Base-by-base conservation (phyloP, 148 eudicot genomes). In the Pouteria glomerata region DNA sequence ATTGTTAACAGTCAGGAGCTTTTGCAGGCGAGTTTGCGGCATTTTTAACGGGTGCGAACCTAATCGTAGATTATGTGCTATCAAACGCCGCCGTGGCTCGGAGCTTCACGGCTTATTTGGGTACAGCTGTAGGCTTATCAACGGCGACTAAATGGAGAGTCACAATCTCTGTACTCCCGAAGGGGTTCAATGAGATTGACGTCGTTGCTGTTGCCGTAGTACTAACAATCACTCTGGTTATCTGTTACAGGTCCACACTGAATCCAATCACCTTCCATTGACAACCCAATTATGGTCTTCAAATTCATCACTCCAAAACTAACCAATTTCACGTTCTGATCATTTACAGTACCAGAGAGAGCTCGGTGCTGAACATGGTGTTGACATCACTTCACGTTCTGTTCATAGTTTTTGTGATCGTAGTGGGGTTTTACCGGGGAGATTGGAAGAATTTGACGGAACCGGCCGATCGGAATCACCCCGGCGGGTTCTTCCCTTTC, bases 21-120 rank as follows among this genome's bases (percentile, higher is more conserved):
- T 57, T 60, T 64, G 24, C 82, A 90, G 92, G 98, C 0, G 98
- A 94, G 39, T 94, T 94, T 71, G 85, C 87, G 39, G 98, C 98
- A 44, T 94, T 94, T 69, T 23, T 85, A 8, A 78, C 96, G 0
- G 98, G 96, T 3, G 88, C 93, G 11, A 91, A 91, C 78, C 74
- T 89, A 59, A 83, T 95, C 6, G 63, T 89, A 18, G 98, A 91
- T 53, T 95, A 91, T 63, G 96, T 91, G 11, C 73, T 91, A 18
- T 95, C 96, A 7, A 91, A 89, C 68, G 98, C 97, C 7, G 98
- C 96, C 2, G 90, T 89, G 8, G 87, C 98, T 4, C 73, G 98
- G 65, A 90, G 95, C 56, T 87, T 94, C 76, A 91, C 98, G 16
- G 85, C 88, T 0, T 94, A 94, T 71, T 72, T 95, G 0, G 84